phyloP scores from a whole-genome alignment of 1,139 yeast species.

The Taphrina communis region DNA sequence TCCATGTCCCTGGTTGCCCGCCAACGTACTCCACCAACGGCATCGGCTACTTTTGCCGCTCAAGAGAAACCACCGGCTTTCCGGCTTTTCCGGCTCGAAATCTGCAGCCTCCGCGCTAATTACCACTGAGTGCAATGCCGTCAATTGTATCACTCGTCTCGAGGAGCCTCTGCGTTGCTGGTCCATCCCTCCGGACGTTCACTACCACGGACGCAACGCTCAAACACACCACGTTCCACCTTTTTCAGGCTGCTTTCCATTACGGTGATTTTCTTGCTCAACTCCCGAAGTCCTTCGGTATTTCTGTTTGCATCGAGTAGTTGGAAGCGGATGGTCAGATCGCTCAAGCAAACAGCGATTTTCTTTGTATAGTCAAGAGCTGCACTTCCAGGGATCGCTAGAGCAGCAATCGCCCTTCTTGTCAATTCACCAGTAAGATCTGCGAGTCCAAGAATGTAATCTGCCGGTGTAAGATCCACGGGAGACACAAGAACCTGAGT shows the following conservation, averaged over 20 bases:
- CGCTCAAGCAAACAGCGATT: constrained; percentile 24
- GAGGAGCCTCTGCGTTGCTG: not conserved
- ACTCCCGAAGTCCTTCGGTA: constrained; percentile 31
- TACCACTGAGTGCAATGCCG: too few relatives aligned
- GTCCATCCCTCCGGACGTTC: constrained; percentile 40
- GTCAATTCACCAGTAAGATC: constrained; percentile 55
- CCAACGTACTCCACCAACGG: not conserved
- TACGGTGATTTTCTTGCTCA: constrained; percentile 34
- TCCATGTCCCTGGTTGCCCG: not conserved
- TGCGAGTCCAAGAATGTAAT: constrained; percentile 54
- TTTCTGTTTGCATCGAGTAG: constrained; percentile 8
- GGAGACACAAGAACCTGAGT: constrained; percentile 26
- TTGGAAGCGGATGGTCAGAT: constrained; percentile 24
- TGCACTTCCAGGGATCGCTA: constrained; percentile 19
- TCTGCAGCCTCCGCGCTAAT: too few relatives aligned
- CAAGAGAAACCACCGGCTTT: not conserved
- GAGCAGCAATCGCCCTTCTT: constrained; percentile 49
- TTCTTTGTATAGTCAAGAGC: constrained; percentile 18
- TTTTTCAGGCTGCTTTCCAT: constrained; percentile 37
- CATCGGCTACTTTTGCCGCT: not conserved
- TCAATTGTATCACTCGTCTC: not conserved
- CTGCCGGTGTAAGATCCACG: constrained; percentile 43
- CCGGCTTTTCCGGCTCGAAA: not conserved
- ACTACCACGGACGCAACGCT: constrained; percentile 35
- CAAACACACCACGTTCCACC: constrained; percentile 40